These are phyloP conservation scores for Tritrichomonas foetus DNA, from an alignment of 208 protist species.

Conservation along the genomic window DNA sequence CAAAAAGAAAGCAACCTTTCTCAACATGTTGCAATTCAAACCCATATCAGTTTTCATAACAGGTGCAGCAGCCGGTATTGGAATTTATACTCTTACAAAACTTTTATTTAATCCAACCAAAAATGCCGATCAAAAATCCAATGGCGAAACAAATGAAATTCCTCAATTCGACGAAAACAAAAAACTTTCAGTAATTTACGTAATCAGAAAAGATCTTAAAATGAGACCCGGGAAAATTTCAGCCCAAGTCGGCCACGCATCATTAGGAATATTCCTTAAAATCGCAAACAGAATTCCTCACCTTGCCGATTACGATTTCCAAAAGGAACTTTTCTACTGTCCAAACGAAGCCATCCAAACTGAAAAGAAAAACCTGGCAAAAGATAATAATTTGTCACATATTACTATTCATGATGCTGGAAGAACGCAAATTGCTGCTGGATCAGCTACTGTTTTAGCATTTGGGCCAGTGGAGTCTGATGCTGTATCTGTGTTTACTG, in stretches of 20 bases:
- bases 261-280: neutral
- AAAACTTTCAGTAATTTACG: neutral
- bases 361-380: neutral
- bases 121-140: no score
- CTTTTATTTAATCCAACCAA: no score
- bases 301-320: neutral
- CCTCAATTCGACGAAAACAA: neutral
- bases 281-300: neutral
- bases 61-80: no score
- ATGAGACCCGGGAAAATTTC: constrained; percentile 11
- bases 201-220: neutral
- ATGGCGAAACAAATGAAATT: no score
- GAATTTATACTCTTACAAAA: no score
- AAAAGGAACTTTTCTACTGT: neutral
- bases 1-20: no score
- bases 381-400: neutral
- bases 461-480: constrained; percentile 45
- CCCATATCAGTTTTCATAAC: no score
- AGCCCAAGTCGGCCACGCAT: neutral
- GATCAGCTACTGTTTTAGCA: constrained; percentile 51
- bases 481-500: constrained; percentile 45
- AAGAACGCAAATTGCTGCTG: constrained; percentile 50
- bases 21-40: no score
- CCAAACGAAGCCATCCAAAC: neutral
- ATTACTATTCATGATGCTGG: constrained; percentile 50